Percentiles rank a stretch among this genome's conserved stretches.
Conservation (phyloP, 768 basidiomycete genomes). For the Psilocybe subaeruginosa region DNA sequence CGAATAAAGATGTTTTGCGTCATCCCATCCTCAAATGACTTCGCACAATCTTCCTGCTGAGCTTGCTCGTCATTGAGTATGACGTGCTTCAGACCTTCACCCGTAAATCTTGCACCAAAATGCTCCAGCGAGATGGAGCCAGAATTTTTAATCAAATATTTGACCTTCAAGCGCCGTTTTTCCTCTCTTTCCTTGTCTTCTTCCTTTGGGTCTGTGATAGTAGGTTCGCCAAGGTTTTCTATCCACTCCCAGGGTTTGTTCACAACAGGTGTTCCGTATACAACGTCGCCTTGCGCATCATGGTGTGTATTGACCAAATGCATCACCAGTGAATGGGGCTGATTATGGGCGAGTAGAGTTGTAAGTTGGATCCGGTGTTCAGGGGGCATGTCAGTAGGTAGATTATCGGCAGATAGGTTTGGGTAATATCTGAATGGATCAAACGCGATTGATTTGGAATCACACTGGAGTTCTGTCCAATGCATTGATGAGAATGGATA, state of each 20-base stretch:
- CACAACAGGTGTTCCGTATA: slow-evolving; percentile 55
- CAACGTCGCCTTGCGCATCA: slow-evolving; percentile 53
- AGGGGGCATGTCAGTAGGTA: slow-evolving; percentile 58
- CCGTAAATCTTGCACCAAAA: slow-evolving; percentile 68
- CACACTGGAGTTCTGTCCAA: slow-evolving; percentile 60
- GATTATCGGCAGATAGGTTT: slow-evolving; percentile 44
- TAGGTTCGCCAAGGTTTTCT: slow-evolving; percentile 70
- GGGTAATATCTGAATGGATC: slow-evolving; percentile 75
- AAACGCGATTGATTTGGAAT: slow-evolving; percentile 52
- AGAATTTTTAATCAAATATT: slow-evolving; percentile 58
- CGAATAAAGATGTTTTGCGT: slow-evolving; percentile 68
- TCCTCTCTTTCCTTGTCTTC: slow-evolving; percentile 43
- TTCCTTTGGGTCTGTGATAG: slow-evolving; percentile 45
- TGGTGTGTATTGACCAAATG: slow-evolving; percentile 63
- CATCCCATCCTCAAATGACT: slow-evolving; percentile 69
- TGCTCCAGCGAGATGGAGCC: slow-evolving; percentile 73
- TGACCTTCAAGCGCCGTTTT: slow-evolving; percentile 36
- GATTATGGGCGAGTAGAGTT: slow-evolving; percentile 58
- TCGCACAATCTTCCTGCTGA: slow-evolving; percentile 44
- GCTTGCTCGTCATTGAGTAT: slow-evolving; percentile 32
- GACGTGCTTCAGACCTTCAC: slow-evolving; percentile 50
- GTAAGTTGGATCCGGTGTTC: slow-evolving; percentile 62
- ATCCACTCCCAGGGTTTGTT: slow-evolving; percentile 90
- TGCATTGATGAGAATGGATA: slow-evolving; percentile 1
- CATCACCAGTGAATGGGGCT: slow-evolving; percentile 51